Conservation (phyloP, 148 eudicot genomes). For the Chenopodium suecicum region DNA sequence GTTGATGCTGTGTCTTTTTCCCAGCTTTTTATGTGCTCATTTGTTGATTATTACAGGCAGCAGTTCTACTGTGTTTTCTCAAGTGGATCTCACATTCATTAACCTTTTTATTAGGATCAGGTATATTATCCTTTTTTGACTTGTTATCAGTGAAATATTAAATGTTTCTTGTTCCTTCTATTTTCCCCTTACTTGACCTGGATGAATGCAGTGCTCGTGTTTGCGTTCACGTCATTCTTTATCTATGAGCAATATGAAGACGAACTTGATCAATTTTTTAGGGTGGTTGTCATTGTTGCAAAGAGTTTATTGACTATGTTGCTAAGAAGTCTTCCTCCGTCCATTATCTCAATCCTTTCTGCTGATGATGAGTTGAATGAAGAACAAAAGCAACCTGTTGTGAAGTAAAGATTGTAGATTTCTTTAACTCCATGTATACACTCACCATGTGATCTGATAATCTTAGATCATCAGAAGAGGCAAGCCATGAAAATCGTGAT, state of each 20-base stretch:
- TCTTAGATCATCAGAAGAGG: conserved; percentile 7
- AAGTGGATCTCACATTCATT: conserved; percentile 53
- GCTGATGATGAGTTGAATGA: conserved; percentile 19
- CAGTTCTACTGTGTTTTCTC: conserved; percentile 48
- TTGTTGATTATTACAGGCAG: conserved; percentile 46
- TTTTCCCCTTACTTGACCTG: background rate
- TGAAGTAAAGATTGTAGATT: conserved; percentile 13
- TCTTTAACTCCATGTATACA: background rate
- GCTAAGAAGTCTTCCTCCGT: conserved; percentile 32
- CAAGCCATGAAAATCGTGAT: background rate
- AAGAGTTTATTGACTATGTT: conserved; percentile 26
- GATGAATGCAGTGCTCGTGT: conserved; percentile 56
- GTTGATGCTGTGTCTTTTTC: background rate
- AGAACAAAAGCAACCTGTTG: background rate
- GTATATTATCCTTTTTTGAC: conserved; percentile 34
- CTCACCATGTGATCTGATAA: conserved; percentile 2
- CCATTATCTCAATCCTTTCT: conserved; percentile 22
- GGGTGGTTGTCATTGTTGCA: conserved; percentile 13
- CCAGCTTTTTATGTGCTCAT: background rate
- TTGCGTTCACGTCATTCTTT: conserved; percentile 65
- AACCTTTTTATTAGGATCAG: conserved; percentile 51
- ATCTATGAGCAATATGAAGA: conserved; percentile 89
- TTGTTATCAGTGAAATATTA: background rate
- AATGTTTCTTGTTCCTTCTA: background rate
- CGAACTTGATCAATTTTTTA: conserved; percentile 31